phyloP scores from a whole-genome alignment of 805 yeast species.

The Scheffersomyces spartinae region DNA sequence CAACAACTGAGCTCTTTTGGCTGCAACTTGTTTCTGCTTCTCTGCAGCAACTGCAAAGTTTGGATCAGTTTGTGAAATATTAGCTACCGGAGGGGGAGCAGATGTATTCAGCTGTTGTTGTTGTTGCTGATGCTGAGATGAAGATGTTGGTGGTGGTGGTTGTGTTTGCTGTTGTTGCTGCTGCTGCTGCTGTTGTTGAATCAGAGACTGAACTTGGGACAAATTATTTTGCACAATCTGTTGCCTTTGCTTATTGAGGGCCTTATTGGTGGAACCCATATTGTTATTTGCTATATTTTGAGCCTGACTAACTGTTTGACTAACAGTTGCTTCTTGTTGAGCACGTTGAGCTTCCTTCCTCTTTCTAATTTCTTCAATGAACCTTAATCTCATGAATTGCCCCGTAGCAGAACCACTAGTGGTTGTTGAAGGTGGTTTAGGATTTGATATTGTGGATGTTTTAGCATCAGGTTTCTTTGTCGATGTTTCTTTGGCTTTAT shows the following conservation, averaged over 20 bases:
- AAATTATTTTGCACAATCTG: constrained; percentile 5
- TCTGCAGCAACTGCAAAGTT: constrained; percentile 16
- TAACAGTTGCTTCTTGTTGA: constrained; percentile 28
- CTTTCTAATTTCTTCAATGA: constrained; percentile 76
- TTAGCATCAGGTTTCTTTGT: constrained; percentile 7
- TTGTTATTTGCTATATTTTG: constrained; percentile 3
- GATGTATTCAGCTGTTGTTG: constrained; percentile 10
- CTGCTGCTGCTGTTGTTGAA: constrained; percentile 5
- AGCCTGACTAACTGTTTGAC: constrained; percentile 2
- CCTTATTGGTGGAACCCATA: constrained; percentile 4
- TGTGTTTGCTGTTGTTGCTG: constrained; percentile 4
- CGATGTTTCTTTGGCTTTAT: constrained; percentile 13
- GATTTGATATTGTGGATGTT: constrained; percentile 5
- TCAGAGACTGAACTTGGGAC: constrained; percentile 4
- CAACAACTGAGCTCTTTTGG: constrained; percentile 14
- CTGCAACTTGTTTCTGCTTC: constrained; percentile 13
- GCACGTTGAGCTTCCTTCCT: constrained; percentile 39
- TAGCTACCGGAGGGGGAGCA: too few relatives aligned
- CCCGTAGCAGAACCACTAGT: constrained; percentile 24
- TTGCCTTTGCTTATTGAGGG: constrained; percentile 4
- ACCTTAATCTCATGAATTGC: constrained; percentile 78
- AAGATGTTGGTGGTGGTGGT: too few relatives aligned
- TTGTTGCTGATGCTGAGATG: too few relatives aligned
- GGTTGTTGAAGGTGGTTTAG: constrained; percentile 8
- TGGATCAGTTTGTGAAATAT: too few relatives aligned